Evolutionary conservation across 805 yeast species (phyloP).

Genomic region (Lachancea sp.): DNA sequence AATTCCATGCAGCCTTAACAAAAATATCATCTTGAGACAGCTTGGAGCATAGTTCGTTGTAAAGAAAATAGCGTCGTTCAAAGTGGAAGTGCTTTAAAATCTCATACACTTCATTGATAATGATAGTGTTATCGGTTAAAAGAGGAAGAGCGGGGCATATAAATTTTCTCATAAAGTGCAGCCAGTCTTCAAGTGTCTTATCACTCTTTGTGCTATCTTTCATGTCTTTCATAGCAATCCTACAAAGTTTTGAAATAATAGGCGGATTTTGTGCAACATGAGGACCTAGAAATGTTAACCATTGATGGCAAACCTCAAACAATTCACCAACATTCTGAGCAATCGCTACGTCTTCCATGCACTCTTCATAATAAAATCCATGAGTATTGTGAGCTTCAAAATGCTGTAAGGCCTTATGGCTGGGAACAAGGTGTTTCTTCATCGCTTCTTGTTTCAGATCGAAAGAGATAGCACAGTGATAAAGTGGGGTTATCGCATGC

Average conservation of each 20-base stretch:
- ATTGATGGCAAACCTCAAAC: slow-evolving; percentile 40
- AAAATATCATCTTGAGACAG: slow-evolving; percentile 49
- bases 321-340: slow-evolving; percentile 40
- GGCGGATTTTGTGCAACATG: slow-evolving; percentile 43
- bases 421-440: not conserved
- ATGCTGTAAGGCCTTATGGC: not conserved
- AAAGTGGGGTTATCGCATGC: slow-evolving; percentile 44
- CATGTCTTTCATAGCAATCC: slow-evolving; percentile 46
- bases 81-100: slow-evolving; percentile 49
- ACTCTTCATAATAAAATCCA: slow-evolving; percentile 42
- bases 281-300: slow-evolving; percentile 50
- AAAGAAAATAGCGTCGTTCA: slow-evolving; percentile 65
- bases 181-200: slow-evolving; percentile 39
- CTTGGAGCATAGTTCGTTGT: slow-evolving; percentile 67
- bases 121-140: slow-evolving; percentile 50
- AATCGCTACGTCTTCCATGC: slow-evolving; percentile 41
- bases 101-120: slow-evolving; percentile 52
- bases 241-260: slow-evolving; percentile 52
- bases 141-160: slow-evolving; percentile 58
- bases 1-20: slow-evolving; percentile 53
- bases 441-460: not conserved
- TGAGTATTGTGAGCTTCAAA: slow-evolving; percentile 12
- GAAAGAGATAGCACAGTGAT: slow-evolving; percentile 9
- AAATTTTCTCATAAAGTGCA: slow-evolving; percentile 55
- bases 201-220: slow-evolving; percentile 13